Evolutionary conservation across 2,329 filamentous ascomycete species (phyloP).

Genomic region (Parafenestella ontariensis): DNA sequence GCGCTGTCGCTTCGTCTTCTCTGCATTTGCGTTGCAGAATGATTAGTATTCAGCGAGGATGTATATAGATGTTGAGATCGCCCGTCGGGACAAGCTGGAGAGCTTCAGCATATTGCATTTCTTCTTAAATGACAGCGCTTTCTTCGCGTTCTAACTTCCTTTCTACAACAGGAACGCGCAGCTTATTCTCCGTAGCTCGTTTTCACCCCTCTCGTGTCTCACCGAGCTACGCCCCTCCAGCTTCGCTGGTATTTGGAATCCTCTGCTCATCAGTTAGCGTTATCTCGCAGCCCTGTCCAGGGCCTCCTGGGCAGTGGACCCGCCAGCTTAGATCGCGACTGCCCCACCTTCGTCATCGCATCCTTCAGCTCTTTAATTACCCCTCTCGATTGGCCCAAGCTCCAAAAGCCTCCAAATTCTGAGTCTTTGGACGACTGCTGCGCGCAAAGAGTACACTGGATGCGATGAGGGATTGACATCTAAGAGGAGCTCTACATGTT

Average conservation of each 20-base stretch:
- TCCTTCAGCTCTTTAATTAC: background rate
- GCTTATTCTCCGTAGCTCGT: background rate
- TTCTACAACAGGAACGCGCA: background rate
- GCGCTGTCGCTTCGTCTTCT: background rate
- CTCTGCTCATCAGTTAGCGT: background rate
- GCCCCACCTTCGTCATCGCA: slow-evolving; percentile 7
- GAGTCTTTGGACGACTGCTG: too few relatives aligned
- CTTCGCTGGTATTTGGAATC: slow-evolving; percentile 7
- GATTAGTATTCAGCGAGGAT: background rate
- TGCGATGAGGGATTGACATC: background rate
- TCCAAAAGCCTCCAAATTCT: slow-evolving; percentile 1
- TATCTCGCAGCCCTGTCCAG: background rate
- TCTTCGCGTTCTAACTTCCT: background rate
- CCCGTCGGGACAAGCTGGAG: too few relatives aligned
- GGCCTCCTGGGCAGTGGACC: background rate
- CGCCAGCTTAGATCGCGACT: background rate
- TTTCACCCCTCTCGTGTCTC: background rate
- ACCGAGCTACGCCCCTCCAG: background rate
- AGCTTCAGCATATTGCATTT: background rate
- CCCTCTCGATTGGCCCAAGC: slow-evolving; percentile 4
- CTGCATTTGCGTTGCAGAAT: background rate
- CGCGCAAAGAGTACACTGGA: background rate
- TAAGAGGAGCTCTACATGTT: background rate
- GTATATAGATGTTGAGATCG: slow-evolving; percentile 1
- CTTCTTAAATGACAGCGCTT: background rate